Percentiles rank a stretch among this genome's conserved stretches.
These are phyloP conservation scores for Davidsoniella neocaledoniae DNA, from an alignment of 2,329 filamentous ascomycete genomes.

Conservation along the genomic window DNA sequence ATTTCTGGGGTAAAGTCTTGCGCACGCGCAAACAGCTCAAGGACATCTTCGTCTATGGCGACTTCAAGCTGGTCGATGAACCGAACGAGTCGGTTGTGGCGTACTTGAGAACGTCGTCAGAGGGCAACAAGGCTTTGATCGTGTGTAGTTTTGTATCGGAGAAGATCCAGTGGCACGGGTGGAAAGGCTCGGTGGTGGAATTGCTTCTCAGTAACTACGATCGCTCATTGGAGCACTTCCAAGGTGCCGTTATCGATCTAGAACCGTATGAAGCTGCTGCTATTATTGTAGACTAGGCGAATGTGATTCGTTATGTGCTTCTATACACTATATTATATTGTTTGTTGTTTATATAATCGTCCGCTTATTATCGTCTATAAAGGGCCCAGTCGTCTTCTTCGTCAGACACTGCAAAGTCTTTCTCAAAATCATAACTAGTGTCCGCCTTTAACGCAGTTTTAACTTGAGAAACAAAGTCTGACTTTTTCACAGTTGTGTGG, in stretches of 20 bases:
- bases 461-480: neutral
- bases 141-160: conserved; percentile 24
- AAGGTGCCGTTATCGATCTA: conserved; percentile 18
- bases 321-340: neutral
- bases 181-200: conserved; percentile 18
- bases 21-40: conserved; percentile 40
- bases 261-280: conserved; percentile 23
- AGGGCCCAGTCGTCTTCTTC: too few species aligned
- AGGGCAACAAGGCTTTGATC: conserved; percentile 21
- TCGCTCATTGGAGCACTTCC: conserved; percentile 18
- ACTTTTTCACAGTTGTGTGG: neutral
- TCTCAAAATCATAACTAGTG: conserved; percentile 3
- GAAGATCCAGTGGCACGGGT: conserved; percentile 18
- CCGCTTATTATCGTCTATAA: neutral
- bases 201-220: conserved; percentile 21
- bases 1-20: conserved; percentile 46
- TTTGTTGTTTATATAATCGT: neutral
- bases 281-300: conserved; percentile 17
- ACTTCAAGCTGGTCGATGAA: conserved; percentile 19
- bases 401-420: neutral
- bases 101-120: conserved; percentile 21
- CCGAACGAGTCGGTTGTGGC: conserved; percentile 22
- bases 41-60: conserved; percentile 51
- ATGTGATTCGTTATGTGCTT: neutral
- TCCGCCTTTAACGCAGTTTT: neutral